These are phyloP conservation scores for Pulveroboletus sp. DNA, from an alignment of 768 basidiomycete species.

Conservation along the genomic window DNA sequence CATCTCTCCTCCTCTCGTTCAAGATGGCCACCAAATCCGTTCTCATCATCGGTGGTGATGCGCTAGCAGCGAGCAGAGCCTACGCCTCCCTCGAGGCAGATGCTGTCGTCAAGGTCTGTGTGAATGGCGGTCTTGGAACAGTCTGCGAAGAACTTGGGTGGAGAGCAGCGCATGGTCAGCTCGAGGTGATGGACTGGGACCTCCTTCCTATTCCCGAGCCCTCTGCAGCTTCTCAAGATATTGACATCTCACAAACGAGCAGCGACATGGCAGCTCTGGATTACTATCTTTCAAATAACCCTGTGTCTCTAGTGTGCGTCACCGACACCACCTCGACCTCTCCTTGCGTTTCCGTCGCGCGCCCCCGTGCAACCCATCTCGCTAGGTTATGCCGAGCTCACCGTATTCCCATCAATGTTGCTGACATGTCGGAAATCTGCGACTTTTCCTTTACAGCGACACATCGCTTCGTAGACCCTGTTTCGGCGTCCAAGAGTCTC, in stretches of 20 bases:
- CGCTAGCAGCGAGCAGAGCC: slow-evolving; percentile 79
- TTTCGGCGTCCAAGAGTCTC: slow-evolving; percentile 41
- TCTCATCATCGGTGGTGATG: slow-evolving; percentile 73
- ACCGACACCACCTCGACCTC: slow-evolving; percentile 67
- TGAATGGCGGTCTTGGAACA: slow-evolving; percentile 40
- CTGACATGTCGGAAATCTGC: slow-evolving; percentile 81
- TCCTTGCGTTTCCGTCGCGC: slow-evolving; percentile 30
- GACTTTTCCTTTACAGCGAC: slow-evolving; percentile 86
- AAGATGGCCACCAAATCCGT: slow-evolving; percentile 47
- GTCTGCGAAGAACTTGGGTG: slow-evolving; percentile 73
- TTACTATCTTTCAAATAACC: slow-evolving; percentile 35
- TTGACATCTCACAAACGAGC: slow-evolving; percentile 12
- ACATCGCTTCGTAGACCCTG: slow-evolving; percentile 67
- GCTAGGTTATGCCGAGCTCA: slow-evolving; percentile 49
- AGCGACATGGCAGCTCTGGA: slow-evolving; percentile 45
- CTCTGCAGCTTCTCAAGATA: slow-evolving; percentile 1
- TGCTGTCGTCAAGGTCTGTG: slow-evolving; percentile 62
- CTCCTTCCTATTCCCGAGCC: slow-evolving; percentile 35
- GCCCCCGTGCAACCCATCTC: slow-evolving; percentile 53
- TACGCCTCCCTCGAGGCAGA: slow-evolving; percentile 80
- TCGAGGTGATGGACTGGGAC: slow-evolving; percentile 56
- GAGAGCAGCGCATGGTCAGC: slow-evolving; percentile 51
- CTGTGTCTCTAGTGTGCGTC: slow-evolving; percentile 61
- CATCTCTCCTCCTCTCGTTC: slow-evolving; percentile 78
- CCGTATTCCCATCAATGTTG: slow-evolving; percentile 76